A percentile compares a stretch with the other conserved stretches of the same genome.
Conservation (phyloP, 2,329 filamentous ascomycete species). For the Alternaria arborescens region DNA sequence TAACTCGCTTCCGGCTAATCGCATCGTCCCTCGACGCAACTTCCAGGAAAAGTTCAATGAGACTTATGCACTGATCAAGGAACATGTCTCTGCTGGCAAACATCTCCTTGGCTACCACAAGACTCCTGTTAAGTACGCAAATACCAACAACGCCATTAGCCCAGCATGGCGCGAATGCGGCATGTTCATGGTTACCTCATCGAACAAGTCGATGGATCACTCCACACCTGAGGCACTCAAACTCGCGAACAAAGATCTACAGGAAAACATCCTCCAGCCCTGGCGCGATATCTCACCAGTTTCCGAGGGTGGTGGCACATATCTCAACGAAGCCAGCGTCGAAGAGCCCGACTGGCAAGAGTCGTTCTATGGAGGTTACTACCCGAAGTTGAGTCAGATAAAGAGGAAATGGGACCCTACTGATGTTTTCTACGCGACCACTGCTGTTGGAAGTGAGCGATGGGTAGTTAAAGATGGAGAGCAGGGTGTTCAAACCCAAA, state of each 20-base stretch:
- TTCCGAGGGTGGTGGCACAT: conserved; percentile 32
- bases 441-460: conserved; percentile 33
- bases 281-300: conserved; percentile 23
- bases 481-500: conserved; percentile 28
- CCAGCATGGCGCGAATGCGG: conserved; percentile 29
- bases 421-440: conserved; percentile 33
- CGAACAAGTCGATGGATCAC: conserved; percentile 10
- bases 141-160: conserved; percentile 29
- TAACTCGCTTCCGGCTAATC: conserved; percentile 34
- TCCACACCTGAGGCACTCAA: conserved; percentile 23
- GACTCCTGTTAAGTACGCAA: conserved; percentile 19
- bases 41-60: conserved; percentile 37
- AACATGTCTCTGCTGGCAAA: conserved; percentile 22
- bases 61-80: conserved; percentile 53
- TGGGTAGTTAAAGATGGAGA: conserved; percentile 31
- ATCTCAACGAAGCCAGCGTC: conserved; percentile 47
- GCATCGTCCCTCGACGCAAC: conserved; percentile 38
- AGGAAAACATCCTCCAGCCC: conserved; percentile 23
- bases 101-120: conserved; percentile 30
- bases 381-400: conserved; percentile 23
- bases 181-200: conserved; percentile 23
- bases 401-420: conserved; percentile 37
- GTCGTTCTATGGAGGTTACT: conserved; percentile 46
- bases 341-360: conserved; percentile 45
- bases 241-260: conserved; percentile 11